Evolutionary conservation across 2,329 filamentous ascomycete species (phyloP).

Genomic region (Aspergillus ibericus): DNA sequence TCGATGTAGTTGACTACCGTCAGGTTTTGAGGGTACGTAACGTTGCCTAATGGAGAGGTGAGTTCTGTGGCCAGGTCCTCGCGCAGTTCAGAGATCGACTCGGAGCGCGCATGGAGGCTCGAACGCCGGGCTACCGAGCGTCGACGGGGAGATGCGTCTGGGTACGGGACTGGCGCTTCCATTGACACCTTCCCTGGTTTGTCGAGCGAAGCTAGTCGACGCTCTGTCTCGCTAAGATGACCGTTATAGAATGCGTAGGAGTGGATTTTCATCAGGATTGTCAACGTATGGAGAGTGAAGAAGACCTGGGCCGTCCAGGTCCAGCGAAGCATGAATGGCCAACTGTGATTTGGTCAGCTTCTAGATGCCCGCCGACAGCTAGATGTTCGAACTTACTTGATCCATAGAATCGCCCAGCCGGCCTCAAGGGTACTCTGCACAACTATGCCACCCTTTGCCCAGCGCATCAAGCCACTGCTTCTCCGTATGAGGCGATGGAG

Average conservation of each 20-base stretch:
- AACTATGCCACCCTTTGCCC: slow-evolving; percentile 74
- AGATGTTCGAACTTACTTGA: slow-evolving; percentile 51
- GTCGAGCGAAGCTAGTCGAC: slow-evolving; percentile 77
- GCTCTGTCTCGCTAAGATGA: slow-evolving; percentile 83
- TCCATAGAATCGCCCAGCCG: slow-evolving; percentile 79
- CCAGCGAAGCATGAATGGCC: slow-evolving; percentile 85
- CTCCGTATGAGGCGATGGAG: slow-evolving; percentile 68
- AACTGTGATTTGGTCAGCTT: slow-evolving; percentile 42
- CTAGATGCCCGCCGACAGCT: not conserved
- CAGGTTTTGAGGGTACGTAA: slow-evolving; percentile 88
- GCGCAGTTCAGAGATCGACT: slow-evolving; percentile 67
- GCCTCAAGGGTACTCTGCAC: slow-evolving; percentile 81
- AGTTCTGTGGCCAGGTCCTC: slow-evolving; percentile 88
- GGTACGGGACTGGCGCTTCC: slow-evolving; percentile 75
- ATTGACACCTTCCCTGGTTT: slow-evolving; percentile 66
- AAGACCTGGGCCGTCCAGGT: slow-evolving; percentile 98
- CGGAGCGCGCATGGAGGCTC: slow-evolving; percentile 34
- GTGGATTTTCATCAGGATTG: slow-evolving; percentile 98
- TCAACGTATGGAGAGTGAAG: slow-evolving; percentile 84
- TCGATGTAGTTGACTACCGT: slow-evolving; percentile 80
- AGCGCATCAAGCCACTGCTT: slow-evolving; percentile 61
- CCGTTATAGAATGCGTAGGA: slow-evolving; percentile 98
- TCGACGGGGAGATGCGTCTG: slow-evolving; percentile 48
- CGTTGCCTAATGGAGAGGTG: slow-evolving; percentile 82
- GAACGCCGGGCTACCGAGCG: slow-evolving; percentile 22